A percentile compares a stretch with the other conserved stretches of the same genome.
Conservation (phyloP, 1,284 basidiomycete genomes). For the Apiotrichum gracile region DNA sequence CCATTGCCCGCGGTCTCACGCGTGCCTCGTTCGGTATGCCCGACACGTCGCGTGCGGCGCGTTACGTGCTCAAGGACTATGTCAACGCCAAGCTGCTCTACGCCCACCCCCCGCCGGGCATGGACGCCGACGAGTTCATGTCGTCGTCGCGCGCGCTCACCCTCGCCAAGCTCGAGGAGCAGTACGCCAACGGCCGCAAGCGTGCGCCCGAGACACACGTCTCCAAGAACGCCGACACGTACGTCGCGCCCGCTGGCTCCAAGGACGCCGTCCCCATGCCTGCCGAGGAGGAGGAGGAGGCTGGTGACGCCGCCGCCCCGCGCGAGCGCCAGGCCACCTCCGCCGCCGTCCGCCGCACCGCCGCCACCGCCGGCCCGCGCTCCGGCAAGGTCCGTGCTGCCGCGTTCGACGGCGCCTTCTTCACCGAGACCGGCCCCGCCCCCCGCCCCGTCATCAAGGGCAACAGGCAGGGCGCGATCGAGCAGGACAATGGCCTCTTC, state of each 20-base stretch:
- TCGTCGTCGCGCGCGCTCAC: constrained; percentile 60
- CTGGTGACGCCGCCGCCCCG: not conserved
- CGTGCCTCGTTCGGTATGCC: constrained; percentile 94
- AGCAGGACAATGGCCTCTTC: constrained; percentile 52
- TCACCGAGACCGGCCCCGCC: constrained; percentile 56
- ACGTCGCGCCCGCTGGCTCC: constrained; percentile 49
- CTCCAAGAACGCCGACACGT: constrained; percentile 73
- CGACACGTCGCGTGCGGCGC: constrained; percentile 88
- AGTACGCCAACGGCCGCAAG: constrained; percentile 58
- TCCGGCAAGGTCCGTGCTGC: constrained; percentile 52
- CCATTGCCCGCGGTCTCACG: constrained; percentile 87
- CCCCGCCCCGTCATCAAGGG: constrained; percentile 62
- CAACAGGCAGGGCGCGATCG: constrained; percentile 41
- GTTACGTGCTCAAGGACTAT: constrained; percentile 95
- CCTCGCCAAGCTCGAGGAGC: constrained; percentile 53
- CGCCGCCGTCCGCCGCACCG: constrained; percentile 27
- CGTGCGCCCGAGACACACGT: constrained; percentile 79
- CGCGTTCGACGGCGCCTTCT: constrained; percentile 80
- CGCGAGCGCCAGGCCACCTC: constrained; percentile 10
- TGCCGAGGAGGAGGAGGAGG: constrained; percentile 11
- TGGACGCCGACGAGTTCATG: constrained; percentile 72
- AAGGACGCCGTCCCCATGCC: constrained; percentile 16
- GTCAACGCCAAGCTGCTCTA: constrained; percentile 90
- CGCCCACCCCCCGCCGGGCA: constrained; percentile 74
- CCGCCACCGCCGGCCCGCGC: constrained; percentile 41